These are phyloP conservation scores for Apophysomyces ossiformis DNA, from an alignment of 371 early-diverging fungal species.

Conservation along the genomic window DNA sequence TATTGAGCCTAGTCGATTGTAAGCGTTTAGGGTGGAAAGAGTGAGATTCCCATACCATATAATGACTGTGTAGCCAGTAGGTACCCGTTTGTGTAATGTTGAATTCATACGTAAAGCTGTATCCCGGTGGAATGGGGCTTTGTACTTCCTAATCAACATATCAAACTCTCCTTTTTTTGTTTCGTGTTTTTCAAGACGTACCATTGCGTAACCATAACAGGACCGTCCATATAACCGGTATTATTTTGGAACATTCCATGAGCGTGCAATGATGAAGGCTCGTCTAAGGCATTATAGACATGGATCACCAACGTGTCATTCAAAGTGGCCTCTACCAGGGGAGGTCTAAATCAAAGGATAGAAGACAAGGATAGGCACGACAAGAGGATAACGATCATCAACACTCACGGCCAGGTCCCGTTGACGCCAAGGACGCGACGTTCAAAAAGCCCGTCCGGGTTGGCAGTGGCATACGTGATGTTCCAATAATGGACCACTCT, in stretches of 20 bases:
- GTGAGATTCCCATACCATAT: constrained; percentile 23
- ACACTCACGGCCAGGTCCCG: constrained; percentile 68
- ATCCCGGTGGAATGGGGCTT: constrained; percentile 44
- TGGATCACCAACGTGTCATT: constrained; percentile 68
- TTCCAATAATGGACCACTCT: constrained; percentile 73
- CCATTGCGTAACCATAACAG: constrained; percentile 66
- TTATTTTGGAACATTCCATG: constrained; percentile 74
- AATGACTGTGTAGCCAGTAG: constrained; percentile 81
- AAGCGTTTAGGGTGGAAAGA: no score
- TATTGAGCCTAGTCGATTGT: constrained; percentile 63
- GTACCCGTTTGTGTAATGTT: constrained; percentile 70
- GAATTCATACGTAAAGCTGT: constrained; percentile 68
- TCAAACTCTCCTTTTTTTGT: not conserved
- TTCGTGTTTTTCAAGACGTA: constrained; percentile 17
- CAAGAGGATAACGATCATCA: constrained; percentile 10
- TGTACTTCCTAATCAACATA: not conserved
- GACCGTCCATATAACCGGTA: constrained; percentile 67
- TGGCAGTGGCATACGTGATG: constrained; percentile 67
- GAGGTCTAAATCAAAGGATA: constrained; percentile 33
- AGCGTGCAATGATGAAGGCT: constrained; percentile 65
- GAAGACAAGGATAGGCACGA: not conserved
- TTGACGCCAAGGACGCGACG: constrained; percentile 79
- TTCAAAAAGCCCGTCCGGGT: constrained; percentile 66
- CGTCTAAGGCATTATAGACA: constrained; percentile 64
- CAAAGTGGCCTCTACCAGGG: constrained; percentile 45